Conservation (phyloP, 2,329 filamentous ascomycete species). For the Triangularia setosa region DNA sequence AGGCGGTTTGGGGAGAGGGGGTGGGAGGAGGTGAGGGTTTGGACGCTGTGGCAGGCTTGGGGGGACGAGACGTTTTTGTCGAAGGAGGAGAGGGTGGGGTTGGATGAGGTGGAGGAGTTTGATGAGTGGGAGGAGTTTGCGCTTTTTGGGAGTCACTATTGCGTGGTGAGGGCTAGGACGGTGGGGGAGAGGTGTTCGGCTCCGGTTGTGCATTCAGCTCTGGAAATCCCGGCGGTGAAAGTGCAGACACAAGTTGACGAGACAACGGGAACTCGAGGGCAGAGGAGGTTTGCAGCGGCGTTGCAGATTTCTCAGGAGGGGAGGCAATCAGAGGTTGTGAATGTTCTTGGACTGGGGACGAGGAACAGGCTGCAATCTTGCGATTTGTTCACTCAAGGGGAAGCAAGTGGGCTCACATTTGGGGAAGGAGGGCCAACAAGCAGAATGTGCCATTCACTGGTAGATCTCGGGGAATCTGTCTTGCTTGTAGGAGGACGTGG, state of each 20-base stretch:
- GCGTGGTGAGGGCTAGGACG: conserved; percentile 64
- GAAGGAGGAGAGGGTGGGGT: conserved; percentile 50
- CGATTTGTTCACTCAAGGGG: conserved; percentile 43
- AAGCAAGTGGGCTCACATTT: conserved; percentile 15
- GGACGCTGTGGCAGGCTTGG: conserved; percentile 82
- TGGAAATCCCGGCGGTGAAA: not conserved
- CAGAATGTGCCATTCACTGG: conserved; percentile 74
- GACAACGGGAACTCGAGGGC: conserved; percentile 39
- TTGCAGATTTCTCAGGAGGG: conserved; percentile 37
- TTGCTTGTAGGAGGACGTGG: conserved; percentile 73
- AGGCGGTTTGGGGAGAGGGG: conserved; percentile 65
- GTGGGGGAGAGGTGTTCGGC: conserved; percentile 1
- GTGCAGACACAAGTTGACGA: conserved; percentile 32
- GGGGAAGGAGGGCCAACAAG: conserved; percentile 36
- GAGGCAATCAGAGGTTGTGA: conserved; percentile 36
- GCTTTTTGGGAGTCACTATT: conserved; percentile 80
- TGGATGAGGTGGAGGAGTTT: conserved; percentile 76
- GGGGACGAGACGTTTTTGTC: conserved; percentile 63
- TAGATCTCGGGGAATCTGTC: conserved; percentile 55
- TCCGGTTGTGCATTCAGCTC: not conserved
- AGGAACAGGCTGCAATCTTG: conserved; percentile 46
- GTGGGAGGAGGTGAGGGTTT: conserved; percentile 60
- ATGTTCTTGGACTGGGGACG: conserved; percentile 42
- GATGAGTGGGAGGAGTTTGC: conserved; percentile 97
- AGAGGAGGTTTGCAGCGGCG: conserved; percentile 59